Base-by-base conservation (phyloP, 257 asterid species). In the Handroanthus guayacan region DNA sequence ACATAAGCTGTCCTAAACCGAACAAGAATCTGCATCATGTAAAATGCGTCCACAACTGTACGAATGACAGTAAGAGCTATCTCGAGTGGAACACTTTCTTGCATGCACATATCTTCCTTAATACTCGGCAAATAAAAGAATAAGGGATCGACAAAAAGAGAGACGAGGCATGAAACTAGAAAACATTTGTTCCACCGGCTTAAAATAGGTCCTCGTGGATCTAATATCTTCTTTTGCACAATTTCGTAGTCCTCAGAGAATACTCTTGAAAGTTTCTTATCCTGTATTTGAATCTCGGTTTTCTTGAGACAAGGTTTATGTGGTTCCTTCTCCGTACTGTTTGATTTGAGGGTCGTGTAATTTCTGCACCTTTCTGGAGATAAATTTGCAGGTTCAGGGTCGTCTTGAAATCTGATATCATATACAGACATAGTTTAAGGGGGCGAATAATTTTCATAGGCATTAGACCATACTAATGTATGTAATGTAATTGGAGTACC, bases 71-170 rank as follows among this genome's bases (percentile, higher is more conserved):
- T 89, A 18, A 90, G 94, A 66, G 78, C 74, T 43, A 78, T 78
- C 84, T 87, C 91, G 8, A 85, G 80, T 10, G 79, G 81, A 47
- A 71, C 16, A 58, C 89, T 86, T 75, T 88, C 84, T 16, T 79
- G 80, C 89, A 89, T 81, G 79, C 96, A 90, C 9, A 84, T 77
- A 1, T 89, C 84, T 20, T 75, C 82, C 71, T 79, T 44, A 17
- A 89, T 67, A 14, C 81, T 81, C 0, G 96, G 92, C 78, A 90
- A 56, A 61, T 85, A 90, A 71, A 90, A 90, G 84, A 88, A 90
- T 2, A 90, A 57, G 25, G 96, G 96, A 57, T 90, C 96, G 50
- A 87, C 87, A 50, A 88, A 86, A 37, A 90, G 90, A 10, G 93
- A 88, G 36, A 80, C 62, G 65, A 90, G 92, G 39, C 85, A 81